These are phyloP conservation scores for Mycena galericulata DNA, from an alignment of 768 basidiomycete genomes.

Conservation along the genomic window DNA sequence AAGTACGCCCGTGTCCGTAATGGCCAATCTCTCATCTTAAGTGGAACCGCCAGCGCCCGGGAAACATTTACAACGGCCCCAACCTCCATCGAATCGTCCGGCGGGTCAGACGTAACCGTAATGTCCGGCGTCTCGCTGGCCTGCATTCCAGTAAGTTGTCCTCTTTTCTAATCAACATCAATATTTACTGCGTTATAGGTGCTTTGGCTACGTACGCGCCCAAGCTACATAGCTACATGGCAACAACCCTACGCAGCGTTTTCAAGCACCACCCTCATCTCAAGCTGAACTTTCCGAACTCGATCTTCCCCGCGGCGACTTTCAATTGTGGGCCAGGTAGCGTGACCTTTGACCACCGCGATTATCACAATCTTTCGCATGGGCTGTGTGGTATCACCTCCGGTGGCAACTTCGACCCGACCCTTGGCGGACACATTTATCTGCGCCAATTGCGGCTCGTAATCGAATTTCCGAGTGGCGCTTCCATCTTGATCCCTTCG, in stretches of 20 bases:
- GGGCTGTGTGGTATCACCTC: constrained; percentile 23
- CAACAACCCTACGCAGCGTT: background rate
- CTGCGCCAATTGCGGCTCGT: constrained; percentile 26
- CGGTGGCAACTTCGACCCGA: constrained; percentile 8
- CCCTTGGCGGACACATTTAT: constrained; percentile 19
- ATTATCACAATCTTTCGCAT: constrained; percentile 17
- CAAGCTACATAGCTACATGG: background rate
- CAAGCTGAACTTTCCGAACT: background rate
- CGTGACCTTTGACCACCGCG: constrained; percentile 19
- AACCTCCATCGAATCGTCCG: no score
- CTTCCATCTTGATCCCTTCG: background rate
- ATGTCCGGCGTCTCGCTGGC: background rate
- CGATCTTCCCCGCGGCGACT: background rate
- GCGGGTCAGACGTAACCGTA: no score
- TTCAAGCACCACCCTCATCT: constrained; percentile 1
- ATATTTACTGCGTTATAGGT: background rate
- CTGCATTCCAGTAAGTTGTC: background rate
- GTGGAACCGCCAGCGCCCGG: no score
- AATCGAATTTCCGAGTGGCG: constrained; percentile 32
- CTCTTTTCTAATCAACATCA: background rate
- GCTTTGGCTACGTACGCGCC: background rate
- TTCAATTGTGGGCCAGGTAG: background rate
- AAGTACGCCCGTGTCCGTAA: no score
- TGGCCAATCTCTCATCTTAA: no score
- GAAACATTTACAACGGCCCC: no score